These are phyloP conservation scores for Colletotrichum paranaense DNA, from an alignment of 2,329 filamentous ascomycete genomes.

Conservation along the genomic window DNA sequence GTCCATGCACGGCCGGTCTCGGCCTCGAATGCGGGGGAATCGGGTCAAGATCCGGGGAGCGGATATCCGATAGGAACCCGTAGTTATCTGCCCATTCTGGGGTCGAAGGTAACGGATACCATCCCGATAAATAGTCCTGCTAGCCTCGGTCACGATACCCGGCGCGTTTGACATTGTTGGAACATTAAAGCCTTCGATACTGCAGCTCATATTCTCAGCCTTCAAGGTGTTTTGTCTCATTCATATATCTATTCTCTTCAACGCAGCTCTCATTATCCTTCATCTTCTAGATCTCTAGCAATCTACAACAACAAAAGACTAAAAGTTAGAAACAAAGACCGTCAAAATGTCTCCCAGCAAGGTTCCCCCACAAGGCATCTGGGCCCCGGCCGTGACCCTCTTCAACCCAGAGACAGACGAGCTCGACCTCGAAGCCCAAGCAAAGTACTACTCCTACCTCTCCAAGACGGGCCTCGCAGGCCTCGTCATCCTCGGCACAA, in stretches of 20 bases:
- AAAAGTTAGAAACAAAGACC: background rate
- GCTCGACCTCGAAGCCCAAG: constrained; percentile 58
- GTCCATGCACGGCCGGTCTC: constrained; percentile 32
- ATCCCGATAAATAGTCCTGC: background rate
- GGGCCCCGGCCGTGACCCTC: constrained; percentile 65
- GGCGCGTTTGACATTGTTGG: background rate
- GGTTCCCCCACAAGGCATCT: constrained; percentile 52
- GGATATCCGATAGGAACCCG: constrained; percentile 31
- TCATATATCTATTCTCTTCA: background rate
- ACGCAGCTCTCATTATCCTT: background rate
- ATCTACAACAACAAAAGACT: background rate
- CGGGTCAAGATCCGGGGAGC: constrained; percentile 31
- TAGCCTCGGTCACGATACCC: constrained; percentile 23
- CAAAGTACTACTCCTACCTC: constrained; percentile 63
- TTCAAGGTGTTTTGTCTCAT: background rate
- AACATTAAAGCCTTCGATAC: constrained; percentile 11
- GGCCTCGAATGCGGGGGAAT: constrained; percentile 33
- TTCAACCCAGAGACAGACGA: constrained; percentile 62
- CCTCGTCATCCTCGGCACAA: constrained; percentile 65
- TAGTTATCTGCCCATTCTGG: constrained; percentile 11
- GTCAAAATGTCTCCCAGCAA: constrained; percentile 21
- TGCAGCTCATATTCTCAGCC: background rate
- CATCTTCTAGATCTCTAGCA: background rate
- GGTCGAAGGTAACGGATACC: constrained; percentile 17
- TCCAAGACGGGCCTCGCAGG: constrained; percentile 61